Evolutionary conservation across 495 filamentous ascomycete genomes (phyloP).

Genomic region (Eremomyces bilateralis): DNA sequence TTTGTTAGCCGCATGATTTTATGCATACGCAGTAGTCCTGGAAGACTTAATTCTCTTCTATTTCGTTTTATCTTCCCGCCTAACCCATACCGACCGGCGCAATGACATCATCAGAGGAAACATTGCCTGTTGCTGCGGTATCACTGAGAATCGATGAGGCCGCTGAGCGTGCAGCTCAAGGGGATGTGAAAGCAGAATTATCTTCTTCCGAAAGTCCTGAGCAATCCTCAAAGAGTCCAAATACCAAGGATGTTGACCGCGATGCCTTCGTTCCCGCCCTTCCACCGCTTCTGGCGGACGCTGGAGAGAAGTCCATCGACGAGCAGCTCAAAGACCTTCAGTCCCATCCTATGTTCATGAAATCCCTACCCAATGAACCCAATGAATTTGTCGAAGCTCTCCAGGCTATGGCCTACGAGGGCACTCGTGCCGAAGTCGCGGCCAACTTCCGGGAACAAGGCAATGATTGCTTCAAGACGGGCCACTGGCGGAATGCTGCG

Average conservation of each 20-base stretch:
- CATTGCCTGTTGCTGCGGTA: too few species aligned
- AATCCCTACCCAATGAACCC: slow-evolving; percentile 38
- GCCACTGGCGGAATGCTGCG: slow-evolving; percentile 61
- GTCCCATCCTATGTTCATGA: slow-evolving; percentile 86
- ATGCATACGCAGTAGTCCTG: too few species aligned
- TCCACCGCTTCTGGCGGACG: slow-evolving; percentile 37
- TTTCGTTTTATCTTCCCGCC: background rate
- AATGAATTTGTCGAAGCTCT: slow-evolving; percentile 58
- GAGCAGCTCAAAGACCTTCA: slow-evolving; percentile 58
- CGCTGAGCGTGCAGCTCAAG: too few species aligned
- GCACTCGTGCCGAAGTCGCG: slow-evolving; percentile 60
- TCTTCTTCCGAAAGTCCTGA: too few species aligned
- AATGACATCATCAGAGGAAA: too few species aligned
- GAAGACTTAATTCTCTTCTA: background rate
- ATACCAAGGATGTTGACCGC: slow-evolving; percentile 1
- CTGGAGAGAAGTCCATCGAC: slow-evolving; percentile 39
- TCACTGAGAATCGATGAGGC: too few species aligned
- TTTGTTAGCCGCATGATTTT: too few species aligned
- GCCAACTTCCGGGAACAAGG: slow-evolving; percentile 67
- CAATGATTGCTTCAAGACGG: slow-evolving; percentile 60
- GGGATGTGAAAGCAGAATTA: too few species aligned
- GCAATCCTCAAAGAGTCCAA: too few species aligned
- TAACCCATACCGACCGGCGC: too few species aligned
- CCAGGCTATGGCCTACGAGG: slow-evolving; percentile 78
- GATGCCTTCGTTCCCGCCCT: slow-evolving; percentile 15